Conservation (phyloP, 352 stramenopile species). For the Globisporangium ultimum region DNA sequence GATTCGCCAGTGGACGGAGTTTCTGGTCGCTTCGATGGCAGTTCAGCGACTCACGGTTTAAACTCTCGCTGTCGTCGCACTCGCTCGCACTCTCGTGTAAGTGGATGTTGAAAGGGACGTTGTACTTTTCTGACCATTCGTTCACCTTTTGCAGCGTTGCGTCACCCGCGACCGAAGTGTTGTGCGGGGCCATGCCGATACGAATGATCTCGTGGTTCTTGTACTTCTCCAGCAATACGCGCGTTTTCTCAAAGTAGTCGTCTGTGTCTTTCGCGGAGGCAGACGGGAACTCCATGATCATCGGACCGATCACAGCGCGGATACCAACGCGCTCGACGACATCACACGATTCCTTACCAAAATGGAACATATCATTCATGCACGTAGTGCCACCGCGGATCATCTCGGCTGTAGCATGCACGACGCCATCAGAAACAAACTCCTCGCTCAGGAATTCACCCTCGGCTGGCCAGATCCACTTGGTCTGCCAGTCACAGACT, state of each 20-base stretch:
- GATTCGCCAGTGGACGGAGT: slow-evolving; percentile 74
- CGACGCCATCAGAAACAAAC: slow-evolving; percentile 73
- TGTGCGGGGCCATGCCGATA: slow-evolving; percentile 76
- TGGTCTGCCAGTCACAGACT: slow-evolving; percentile 75
- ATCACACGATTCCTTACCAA: slow-evolving; percentile 46
- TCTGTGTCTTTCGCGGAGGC: slow-evolving; percentile 50
- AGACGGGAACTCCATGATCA: slow-evolving; percentile 75
- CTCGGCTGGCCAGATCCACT: slow-evolving; percentile 88
- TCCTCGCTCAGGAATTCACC: slow-evolving; percentile 64
- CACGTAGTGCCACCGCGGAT: slow-evolving; percentile 86
- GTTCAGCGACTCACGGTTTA: slow-evolving; percentile 70
- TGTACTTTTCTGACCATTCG: slow-evolving; percentile 38
- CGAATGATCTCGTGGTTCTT: slow-evolving; percentile 58
- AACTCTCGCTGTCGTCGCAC: slow-evolving; percentile 68
- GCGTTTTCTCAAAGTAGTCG: slow-evolving; percentile 77
- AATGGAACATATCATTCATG: slow-evolving; percentile 93
- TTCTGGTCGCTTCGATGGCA: slow-evolving; percentile 79
- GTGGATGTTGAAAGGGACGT: slow-evolving; percentile 80
- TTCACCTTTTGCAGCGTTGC: slow-evolving; percentile 39
- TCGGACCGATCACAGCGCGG: slow-evolving; percentile 60
- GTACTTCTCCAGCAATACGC: slow-evolving; percentile 62
- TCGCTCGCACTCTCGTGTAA: slow-evolving; percentile 84
- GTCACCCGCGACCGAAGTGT: slow-evolving; percentile 84
- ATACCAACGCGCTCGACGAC: slow-evolving; percentile 69
- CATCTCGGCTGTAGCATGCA: slow-evolving; percentile 85